phyloP scores from a whole-genome alignment of 345 rosid species.

The Cardamine resedifolia region DNA sequence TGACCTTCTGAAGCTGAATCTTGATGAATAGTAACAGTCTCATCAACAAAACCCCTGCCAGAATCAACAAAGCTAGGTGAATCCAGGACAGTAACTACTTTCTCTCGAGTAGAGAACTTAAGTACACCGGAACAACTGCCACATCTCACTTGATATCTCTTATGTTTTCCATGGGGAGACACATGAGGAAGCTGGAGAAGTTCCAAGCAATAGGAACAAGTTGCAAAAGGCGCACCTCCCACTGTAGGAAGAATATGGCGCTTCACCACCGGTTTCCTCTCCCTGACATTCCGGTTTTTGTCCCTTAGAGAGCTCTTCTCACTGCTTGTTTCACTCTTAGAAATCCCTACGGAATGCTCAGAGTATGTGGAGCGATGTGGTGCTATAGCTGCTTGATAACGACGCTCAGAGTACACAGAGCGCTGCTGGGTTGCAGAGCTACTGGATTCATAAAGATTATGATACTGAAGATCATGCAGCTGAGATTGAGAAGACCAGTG shows the following conservation, averaged over 20 bases:
- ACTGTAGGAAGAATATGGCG: slow-evolving; percentile 64
- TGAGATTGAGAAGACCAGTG: slow-evolving; percentile 42
- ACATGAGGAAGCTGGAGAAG: slow-evolving; percentile 71
- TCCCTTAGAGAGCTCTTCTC: slow-evolving; percentile 42
- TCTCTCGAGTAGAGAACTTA: slow-evolving; percentile 49
- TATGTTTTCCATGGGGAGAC: slow-evolving; percentile 52
- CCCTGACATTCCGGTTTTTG: slow-evolving; percentile 40
- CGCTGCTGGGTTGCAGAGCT: slow-evolving; percentile 55
- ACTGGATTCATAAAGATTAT: slow-evolving; percentile 37
- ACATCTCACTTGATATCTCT: slow-evolving; percentile 64
- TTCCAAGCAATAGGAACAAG: slow-evolving; percentile 60
- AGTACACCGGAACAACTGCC: slow-evolving; percentile 69
- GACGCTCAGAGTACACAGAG: slow-evolving; percentile 30
- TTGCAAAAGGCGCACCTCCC: slow-evolving; percentile 78
- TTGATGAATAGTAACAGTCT: slow-evolving; percentile 19
- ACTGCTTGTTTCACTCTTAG: slow-evolving; percentile 45
- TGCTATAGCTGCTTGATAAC: slow-evolving; percentile 35
- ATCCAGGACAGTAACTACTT: slow-evolving; percentile 44
- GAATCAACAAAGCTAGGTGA: slow-evolving; percentile 22
- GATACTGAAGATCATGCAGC: slow-evolving; percentile 34
- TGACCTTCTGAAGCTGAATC: slow-evolving; percentile 31
- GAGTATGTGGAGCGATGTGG: slow-evolving; percentile 39
- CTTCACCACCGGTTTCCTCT: slow-evolving; percentile 46
- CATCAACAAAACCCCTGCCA: slow-evolving; percentile 18
- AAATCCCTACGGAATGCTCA: slow-evolving; percentile 14